These are phyloP conservation scores for Pestalotiopsis fici DNA, from an alignment of 2,329 filamentous ascomycete species.

Conservation along the genomic window DNA sequence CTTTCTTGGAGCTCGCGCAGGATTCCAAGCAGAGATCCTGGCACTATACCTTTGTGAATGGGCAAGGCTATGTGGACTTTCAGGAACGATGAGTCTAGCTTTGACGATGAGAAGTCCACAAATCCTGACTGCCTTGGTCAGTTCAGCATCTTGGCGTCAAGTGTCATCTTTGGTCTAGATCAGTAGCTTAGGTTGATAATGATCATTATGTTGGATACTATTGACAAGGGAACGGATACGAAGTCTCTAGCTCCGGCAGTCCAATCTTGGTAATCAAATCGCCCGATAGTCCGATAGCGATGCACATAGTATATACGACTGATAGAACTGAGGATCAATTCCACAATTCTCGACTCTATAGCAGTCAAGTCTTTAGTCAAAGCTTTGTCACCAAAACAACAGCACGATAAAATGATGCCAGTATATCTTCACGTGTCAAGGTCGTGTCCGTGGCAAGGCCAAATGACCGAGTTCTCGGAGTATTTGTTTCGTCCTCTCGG, in stretches of 20 bases:
- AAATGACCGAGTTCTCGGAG: not conserved
- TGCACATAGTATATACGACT: no score
- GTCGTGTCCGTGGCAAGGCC: not conserved
- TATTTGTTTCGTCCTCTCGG: not conserved
- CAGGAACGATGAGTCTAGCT: not conserved
- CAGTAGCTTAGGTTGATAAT: not conserved
- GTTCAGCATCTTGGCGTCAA: not conserved
- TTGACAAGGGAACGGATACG: not conserved
- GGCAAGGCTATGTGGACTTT: slow-evolving; percentile 12
- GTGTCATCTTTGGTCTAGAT: not conserved
- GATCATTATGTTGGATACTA: not conserved
- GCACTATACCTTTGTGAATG: slow-evolving; percentile 18
- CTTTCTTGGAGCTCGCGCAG: slow-evolving; percentile 15
- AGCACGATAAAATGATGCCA: not conserved
- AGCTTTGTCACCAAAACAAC: not conserved
- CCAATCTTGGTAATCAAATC: not conserved
- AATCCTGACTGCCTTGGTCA: not conserved
- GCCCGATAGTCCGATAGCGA: not conserved
- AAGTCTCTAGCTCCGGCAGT: not conserved
- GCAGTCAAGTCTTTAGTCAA: not conserved
- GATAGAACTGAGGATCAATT: not conserved
- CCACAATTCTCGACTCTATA: not conserved
- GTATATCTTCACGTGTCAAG: not conserved
- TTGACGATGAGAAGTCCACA: not conserved
- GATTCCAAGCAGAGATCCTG: slow-evolving; percentile 17